Percentiles rank a stretch among this genome's conserved stretches.
phyloP scores from a whole-genome alignment of 345 rosid species.

The Erodium maritimum region DNA sequence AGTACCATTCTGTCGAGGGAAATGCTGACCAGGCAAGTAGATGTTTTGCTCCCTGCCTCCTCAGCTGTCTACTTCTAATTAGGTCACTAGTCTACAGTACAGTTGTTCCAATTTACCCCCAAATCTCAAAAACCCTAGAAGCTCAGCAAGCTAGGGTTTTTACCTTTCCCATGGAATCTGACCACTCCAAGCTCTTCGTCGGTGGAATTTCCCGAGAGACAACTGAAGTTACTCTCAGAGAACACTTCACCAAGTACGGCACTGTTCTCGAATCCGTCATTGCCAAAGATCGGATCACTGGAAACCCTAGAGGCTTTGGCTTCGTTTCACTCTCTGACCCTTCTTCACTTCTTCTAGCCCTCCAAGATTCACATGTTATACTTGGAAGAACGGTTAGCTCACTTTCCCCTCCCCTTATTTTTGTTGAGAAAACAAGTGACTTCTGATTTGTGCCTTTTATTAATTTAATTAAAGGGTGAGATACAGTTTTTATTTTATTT shows the following conservation, averaged over 20 bases:
- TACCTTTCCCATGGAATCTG: conserved; percentile 31
- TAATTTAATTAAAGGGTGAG: background rate
- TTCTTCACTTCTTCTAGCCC: conserved; percentile 40
- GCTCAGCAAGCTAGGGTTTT: too few species aligned
- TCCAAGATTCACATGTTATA: conserved; percentile 41
- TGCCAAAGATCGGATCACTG: conserved; percentile 36
- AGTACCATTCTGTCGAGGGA: too few species aligned
- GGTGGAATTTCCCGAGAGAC: conserved; percentile 59
- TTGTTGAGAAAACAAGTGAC: background rate
- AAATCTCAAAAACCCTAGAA: too few species aligned
- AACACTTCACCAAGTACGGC: conserved; percentile 63
- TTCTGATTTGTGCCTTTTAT: too few species aligned
- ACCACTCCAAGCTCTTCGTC: conserved; percentile 48
- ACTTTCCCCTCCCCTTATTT: background rate
- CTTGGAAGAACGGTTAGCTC: conserved; percentile 60
- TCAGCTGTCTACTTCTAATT: too few species aligned
- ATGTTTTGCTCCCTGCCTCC: too few species aligned
- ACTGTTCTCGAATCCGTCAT: conserved; percentile 34
- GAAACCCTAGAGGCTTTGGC: conserved; percentile 50
- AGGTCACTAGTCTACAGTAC: too few species aligned
- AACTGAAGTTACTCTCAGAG: conserved; percentile 36
- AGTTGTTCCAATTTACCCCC: too few species aligned
- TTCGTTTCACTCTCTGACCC: conserved; percentile 56
- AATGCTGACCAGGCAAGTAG: too few species aligned
- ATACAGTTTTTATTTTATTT: background rate